Evolutionary conservation across 768 basidiomycete genomes (phyloP).

Genomic region (Naganishia onofrii): DNA sequence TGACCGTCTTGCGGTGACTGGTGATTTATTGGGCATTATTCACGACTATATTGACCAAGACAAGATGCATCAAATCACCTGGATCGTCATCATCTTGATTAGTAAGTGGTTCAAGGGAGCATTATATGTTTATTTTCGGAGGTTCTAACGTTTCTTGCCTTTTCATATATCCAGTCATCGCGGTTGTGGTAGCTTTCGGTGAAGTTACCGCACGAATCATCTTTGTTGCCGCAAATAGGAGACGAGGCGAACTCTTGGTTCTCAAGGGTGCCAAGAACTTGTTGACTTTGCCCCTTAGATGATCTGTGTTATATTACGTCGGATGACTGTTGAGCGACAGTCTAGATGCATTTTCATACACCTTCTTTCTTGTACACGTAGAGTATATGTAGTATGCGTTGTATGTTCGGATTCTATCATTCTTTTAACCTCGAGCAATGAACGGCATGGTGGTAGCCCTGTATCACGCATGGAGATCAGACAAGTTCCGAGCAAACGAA

Average conservation of each 20-base stretch:
- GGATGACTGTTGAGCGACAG: no score
- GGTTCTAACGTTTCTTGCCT: background rate
- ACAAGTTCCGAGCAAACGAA: background rate
- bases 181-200: conserved; percentile 35
- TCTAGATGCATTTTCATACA: background rate
- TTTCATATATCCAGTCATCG: conserved; percentile 28
- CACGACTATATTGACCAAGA: conserved; percentile 87
- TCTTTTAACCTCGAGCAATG: conserved; percentile 42
- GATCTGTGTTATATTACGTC: background rate
- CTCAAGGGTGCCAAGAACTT: conserved; percentile 27
- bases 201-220: conserved; percentile 48
- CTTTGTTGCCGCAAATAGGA: conserved; percentile 40
- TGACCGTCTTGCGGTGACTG: conserved; percentile 80
- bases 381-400: conserved; percentile 12
- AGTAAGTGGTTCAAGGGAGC: conserved; percentile 63
- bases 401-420: background rate
- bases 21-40: conserved; percentile 84
- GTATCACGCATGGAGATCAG: background rate
- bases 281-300: background rate
- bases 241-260: conserved; percentile 40
- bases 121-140: conserved; percentile 51
- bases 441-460: conserved; percentile 50
- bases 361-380: conserved; percentile 7
- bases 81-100: conserved; percentile 82
- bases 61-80: conserved; percentile 86